Evolutionary conservation across 306 rosid species (phyloP).

Genomic region (Cicer cuneatum): DNA sequence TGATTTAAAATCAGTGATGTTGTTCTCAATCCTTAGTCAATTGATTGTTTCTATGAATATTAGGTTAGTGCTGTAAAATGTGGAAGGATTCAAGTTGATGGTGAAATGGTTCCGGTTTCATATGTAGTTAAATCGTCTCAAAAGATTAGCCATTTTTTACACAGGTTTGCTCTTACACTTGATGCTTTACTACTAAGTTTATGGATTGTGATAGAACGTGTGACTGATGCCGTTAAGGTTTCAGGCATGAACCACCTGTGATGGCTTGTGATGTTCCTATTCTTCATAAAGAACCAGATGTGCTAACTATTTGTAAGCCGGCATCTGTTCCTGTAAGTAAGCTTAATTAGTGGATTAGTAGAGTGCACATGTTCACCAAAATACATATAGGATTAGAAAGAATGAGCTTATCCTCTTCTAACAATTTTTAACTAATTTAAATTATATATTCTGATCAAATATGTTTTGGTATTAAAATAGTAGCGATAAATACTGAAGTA

Average conservation of each 20-base stretch:
- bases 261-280: constrained; percentile 67
- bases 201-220: constrained; percentile 39
- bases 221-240: constrained; percentile 49
- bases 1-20: constrained; percentile 1
- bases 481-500: background rate
- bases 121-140: constrained; percentile 69
- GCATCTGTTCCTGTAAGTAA: constrained; percentile 87
- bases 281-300: constrained; percentile 66
- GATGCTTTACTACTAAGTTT: constrained; percentile 21
- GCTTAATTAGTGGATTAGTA: constrained; percentile 35
- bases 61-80: constrained; percentile 54
- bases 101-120: constrained; percentile 49
- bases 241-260: constrained; percentile 94
- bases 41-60: constrained; percentile 20
- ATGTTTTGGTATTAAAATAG: background rate
- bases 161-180: constrained; percentile 62
- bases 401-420: constrained; percentile 15
- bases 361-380: constrained; percentile 16
- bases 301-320: constrained; percentile 80
- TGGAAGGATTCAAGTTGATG: constrained; percentile 59
- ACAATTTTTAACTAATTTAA: background rate
- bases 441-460: background rate
- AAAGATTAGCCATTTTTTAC: constrained; percentile 82
- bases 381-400: constrained; percentile 11
- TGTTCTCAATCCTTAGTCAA: background rate